Conservation (phyloP, 441 rosid species). For the Manihot esculenta region DNA sequence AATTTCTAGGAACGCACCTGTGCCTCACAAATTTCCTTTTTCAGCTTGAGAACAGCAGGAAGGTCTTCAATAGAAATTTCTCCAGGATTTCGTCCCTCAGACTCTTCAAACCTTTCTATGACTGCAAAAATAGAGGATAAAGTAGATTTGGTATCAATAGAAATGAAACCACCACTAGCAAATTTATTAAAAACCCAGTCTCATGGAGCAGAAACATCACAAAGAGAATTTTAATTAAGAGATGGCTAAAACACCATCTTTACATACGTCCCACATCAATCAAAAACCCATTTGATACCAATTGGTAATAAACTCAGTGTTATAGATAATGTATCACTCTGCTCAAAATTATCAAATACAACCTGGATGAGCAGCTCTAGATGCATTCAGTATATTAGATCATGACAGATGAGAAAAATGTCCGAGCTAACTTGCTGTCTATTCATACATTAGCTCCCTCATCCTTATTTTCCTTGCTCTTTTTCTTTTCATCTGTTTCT, state of each 20-base stretch:
- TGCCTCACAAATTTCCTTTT: slow-evolving; percentile 60
- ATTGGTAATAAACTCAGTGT: background rate
- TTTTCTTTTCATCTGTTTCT: background rate
- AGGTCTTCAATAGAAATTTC: slow-evolving; percentile 52
- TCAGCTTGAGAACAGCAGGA: slow-evolving; percentile 53
- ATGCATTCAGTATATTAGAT: background rate
- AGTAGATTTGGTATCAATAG: background rate
- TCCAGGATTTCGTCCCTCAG: slow-evolving; percentile 52
- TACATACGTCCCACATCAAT: background rate
- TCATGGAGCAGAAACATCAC: background rate
- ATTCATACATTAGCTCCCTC: background rate
- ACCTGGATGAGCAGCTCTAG: background rate
- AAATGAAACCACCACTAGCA: background rate
- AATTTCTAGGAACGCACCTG: slow-evolving; percentile 38
- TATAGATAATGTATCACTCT: background rate
- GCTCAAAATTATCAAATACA: background rate
- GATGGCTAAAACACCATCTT: background rate
- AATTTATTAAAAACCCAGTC: background rate
- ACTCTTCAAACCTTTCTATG: slow-evolving; percentile 72
- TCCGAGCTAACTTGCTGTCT: background rate
- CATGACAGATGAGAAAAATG: background rate
- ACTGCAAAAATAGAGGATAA: slow-evolving; percentile 35
- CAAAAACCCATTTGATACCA: background rate
- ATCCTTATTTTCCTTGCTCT: background rate
- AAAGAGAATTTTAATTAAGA: background rate